Evolutionary conservation across 768 basidiomycete species (phyloP), one percentile per base, ranked within the genome.

Genomic region (Tephrocybe sp.): DNA sequence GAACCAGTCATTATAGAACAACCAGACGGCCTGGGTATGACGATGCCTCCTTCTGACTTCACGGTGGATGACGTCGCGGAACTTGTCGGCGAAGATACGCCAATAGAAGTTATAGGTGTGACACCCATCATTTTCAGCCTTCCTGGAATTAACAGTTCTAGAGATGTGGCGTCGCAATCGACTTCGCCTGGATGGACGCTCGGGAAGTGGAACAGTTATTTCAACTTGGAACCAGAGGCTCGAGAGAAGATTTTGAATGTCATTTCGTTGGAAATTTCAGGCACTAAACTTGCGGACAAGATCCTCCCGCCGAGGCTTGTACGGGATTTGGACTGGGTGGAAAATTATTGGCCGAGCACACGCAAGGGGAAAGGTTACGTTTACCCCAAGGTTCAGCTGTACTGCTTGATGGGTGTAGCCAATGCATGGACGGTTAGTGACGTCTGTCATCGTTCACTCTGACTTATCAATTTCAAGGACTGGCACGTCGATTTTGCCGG

Each of bases 401-500:
- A 99, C 66, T 98, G 96, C 62, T 73, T 99, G 51, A 99, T 99
- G 97, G 91, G 93, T 28, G 93, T 96, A 18, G 86, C 83, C 7
- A 81, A 84, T 20, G 91, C 93, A 25, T 98, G 95, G 93, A 99
- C 96, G 55, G 95, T 93, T 58, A 63, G 85, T 73, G 4, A 10
- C n/a, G 49, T 53, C 52, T 4, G 4, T 48, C 37, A 6, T 47
- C 25, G 46, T 11, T 11, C 49, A 2, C 11, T 28, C 39, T 50
- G 14, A 30, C 53, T 37, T 44, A 15, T 33, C 5, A 25, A n/a
- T n/a, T 20, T 32, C 17, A 62, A 95, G 93, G 96, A 98, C 64
- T 98, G 95, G 97, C 96, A 99, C 62, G 76, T 98, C 53, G 97
- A 99, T 70, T 98, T 99, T 65, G 96, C 96, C 18, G 97, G 94